These are phyloP conservation scores for Trametes versicolor DNA, from an alignment of 1,284 basidiomycete genomes.

Conservation along the genomic window DNA sequence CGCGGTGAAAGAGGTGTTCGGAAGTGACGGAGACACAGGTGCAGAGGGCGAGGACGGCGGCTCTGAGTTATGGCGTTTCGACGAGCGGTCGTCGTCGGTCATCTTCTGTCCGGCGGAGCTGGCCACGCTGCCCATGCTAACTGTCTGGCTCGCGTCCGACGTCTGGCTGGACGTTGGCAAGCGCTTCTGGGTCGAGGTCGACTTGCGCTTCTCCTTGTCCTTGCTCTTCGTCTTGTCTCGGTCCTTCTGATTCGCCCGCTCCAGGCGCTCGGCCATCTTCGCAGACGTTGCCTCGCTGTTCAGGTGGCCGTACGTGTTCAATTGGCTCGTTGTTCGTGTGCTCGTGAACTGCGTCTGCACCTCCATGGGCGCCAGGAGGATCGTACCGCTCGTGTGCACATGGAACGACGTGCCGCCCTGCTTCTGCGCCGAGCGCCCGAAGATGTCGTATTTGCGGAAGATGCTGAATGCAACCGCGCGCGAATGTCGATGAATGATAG, in stretches of 20 bases:
- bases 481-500: slow-evolving; percentile 82
- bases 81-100: slow-evolving; percentile 32
- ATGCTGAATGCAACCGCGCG: slow-evolving; percentile 79
- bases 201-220: slow-evolving; percentile 28
- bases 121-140: slow-evolving; percentile 39
- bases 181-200: slow-evolving; percentile 9
- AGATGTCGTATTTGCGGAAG: slow-evolving; percentile 66
- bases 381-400: slow-evolving; percentile 55
- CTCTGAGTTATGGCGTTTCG: slow-evolving; percentile 34
- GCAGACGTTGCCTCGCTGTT: slow-evolving; percentile 48
- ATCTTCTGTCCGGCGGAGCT: slow-evolving; percentile 18
- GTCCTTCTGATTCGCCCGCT: slow-evolving; percentile 21
- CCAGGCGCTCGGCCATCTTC: slow-evolving; percentile 9
- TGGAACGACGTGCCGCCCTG: slow-evolving; percentile 40
- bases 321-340: slow-evolving; percentile 75
- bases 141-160: slow-evolving; percentile 38
- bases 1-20: slow-evolving; percentile 24
- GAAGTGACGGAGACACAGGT: slow-evolving; percentile 34
- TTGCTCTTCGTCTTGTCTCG: slow-evolving; percentile 24
- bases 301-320: slow-evolving; percentile 73
- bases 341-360: slow-evolving; percentile 82
- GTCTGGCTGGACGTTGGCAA: slow-evolving; percentile 3
- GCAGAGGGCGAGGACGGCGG: slow-evolving; percentile 28
- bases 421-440: slow-evolving; percentile 36
- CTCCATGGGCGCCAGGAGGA: slow-evolving; percentile 72